phyloP scores from a whole-genome alignment of 2,329 filamentous ascomycete genomes.

The Grosmannia serpens region DNA sequence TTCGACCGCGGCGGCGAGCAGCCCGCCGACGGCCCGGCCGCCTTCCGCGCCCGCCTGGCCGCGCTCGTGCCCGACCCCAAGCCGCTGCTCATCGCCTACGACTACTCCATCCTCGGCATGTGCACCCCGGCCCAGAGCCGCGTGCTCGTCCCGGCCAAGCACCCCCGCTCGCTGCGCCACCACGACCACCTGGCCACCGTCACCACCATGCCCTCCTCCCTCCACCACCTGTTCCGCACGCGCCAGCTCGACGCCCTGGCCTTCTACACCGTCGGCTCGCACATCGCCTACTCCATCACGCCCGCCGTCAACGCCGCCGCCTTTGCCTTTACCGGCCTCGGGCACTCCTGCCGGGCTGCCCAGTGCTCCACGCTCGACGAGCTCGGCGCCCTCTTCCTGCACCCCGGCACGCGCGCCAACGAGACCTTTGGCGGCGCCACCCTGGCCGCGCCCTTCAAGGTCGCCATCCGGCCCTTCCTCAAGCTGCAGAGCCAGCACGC shows the following conservation, averaged over 20 bases:
- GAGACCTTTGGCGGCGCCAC: conserved; percentile 54
- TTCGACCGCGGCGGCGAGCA: conserved; percentile 44
- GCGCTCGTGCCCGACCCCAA: conserved; percentile 30
- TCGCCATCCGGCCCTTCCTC: conserved; percentile 52
- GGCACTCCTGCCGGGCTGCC: conserved; percentile 50
- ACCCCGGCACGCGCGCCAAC: conserved; percentile 22
- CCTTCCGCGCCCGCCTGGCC: conserved; percentile 36
- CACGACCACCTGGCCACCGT: conserved; percentile 32
- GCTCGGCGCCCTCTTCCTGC: conserved; percentile 45
- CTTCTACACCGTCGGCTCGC: conserved; percentile 58
- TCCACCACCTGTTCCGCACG: conserved; percentile 47
- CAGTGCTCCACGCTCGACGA: conserved; percentile 50
- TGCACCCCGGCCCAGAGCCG: conserved; percentile 28
- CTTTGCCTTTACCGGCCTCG: conserved; percentile 54
- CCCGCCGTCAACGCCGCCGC: conserved; percentile 63
- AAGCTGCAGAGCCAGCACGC: conserved; percentile 58
- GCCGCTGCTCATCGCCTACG: conserved; percentile 37
- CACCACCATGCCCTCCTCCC: conserved; percentile 44
- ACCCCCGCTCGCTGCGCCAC: conserved; percentile 29
- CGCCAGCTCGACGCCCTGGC: conserved; percentile 53
- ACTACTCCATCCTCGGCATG: conserved; percentile 32
- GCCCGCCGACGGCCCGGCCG: conserved; percentile 29
- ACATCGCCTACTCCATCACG: conserved; percentile 57
- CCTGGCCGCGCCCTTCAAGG: conserved; percentile 59
- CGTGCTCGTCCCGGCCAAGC: conserved; percentile 42